These are phyloP conservation scores for Komagataella phaffii DNA, from an alignment of 805 yeast genomes.

Conservation along the genomic window DNA sequence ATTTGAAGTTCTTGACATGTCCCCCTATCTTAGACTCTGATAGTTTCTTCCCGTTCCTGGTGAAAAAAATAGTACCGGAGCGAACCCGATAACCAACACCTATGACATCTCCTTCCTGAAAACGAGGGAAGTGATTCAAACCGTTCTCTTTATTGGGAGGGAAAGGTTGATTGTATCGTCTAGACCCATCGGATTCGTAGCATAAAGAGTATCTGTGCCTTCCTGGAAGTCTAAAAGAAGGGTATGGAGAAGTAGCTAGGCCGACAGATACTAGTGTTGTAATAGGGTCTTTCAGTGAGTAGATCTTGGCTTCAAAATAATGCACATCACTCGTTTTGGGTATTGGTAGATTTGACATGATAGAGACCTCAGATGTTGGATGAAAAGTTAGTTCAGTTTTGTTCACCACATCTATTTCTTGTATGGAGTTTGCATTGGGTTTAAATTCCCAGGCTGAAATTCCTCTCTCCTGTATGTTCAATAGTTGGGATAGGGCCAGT, in stretches of 20 bases:
- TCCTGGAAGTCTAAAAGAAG: slow-evolving; percentile 88
- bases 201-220: slow-evolving; percentile 72
- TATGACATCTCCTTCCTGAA: slow-evolving; percentile 77
- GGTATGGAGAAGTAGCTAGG: slow-evolving; percentile 77
- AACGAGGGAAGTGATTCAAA: slow-evolving; percentile 38
- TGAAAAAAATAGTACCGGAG: slow-evolving; percentile 81
- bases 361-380: slow-evolving; percentile 31
- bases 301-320: slow-evolving; percentile 80
- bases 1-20: slow-evolving; percentile 58
- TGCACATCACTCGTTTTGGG: slow-evolving; percentile 76
- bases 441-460: slow-evolving; percentile 82
- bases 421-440: slow-evolving; percentile 41
- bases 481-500: slow-evolving; percentile 37
- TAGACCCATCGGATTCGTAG: slow-evolving; percentile 77
- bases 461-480: slow-evolving; percentile 75
- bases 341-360: slow-evolving; percentile 74
- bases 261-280: slow-evolving; percentile 60
- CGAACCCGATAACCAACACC: slow-evolving; percentile 84
- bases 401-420: slow-evolving; percentile 47
- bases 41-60: slow-evolving; percentile 85
- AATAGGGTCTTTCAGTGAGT: slow-evolving; percentile 47
- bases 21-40: slow-evolving; percentile 75
- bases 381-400: slow-evolving; percentile 49
- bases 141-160: slow-evolving; percentile 23
- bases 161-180: slow-evolving; percentile 75